Evolutionary conservation across 306 rosid species (phyloP), one percentile per base, ranked within the genome.

Genomic region (Vachellia collinsii): DNA sequence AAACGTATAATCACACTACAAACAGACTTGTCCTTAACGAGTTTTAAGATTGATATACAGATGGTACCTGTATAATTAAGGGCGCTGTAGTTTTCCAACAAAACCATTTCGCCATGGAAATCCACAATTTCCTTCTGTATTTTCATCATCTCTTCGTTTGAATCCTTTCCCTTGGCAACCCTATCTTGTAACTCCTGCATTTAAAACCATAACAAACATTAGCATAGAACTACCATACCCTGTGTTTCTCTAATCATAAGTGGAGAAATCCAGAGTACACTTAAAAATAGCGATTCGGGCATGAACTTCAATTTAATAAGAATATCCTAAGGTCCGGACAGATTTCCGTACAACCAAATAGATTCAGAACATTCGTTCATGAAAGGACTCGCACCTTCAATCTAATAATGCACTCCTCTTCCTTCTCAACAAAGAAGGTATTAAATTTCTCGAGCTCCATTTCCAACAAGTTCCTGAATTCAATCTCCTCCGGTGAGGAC

Each of bases 401-500:
- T 56, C 63, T 56, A 8, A 56, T 56, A 56, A 56, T n/a, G 29
- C 29, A 56, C 5, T 56, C 63, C 20, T 56, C 29, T 8, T 56
- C 63, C 13, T 56, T 56, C 63, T 56, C 63, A 56, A n/a, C 29
- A n/a, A 8, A 56, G 12, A 56, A 56, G 29, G 63, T 3, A n/a
- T 56, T 56, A 20, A 56, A 56, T 3, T 56, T 56, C 12, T 56
- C 29, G 12, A 56, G 12, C 10, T 56, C 63, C 29, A 5, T 20
- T 20, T n/a, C 63, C 63, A 56, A 56, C 63, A n/a, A 56, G 63
- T 56, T 20, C 63, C 63, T 56, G 12, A 56, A 56, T 29, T 56
- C 25, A 20, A 56, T 20, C 29, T 56, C 63, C 63, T 56, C 12
- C 29, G 29, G 63, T 5, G 29, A n/a, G n/a, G 63, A 56, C 12